Conservation (phyloP, 2,329 filamentous ascomycete genomes). For the Colletotrichum sp. region DNA sequence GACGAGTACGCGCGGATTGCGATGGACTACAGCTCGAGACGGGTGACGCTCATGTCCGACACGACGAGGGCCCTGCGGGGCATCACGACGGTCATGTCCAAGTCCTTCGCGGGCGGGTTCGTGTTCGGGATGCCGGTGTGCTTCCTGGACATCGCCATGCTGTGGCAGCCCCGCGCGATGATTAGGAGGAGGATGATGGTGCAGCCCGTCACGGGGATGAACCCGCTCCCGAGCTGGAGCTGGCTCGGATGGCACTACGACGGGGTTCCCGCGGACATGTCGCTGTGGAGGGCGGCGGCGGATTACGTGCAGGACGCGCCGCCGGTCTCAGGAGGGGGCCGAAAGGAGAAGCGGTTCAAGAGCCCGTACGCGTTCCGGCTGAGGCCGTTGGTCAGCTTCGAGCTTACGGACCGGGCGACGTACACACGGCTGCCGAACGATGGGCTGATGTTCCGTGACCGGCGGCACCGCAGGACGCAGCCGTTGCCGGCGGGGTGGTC, state of each 20-base stretch:
- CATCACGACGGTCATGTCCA: constrained; percentile 46
- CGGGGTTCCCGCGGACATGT: constrained; percentile 44
- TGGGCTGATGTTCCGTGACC: constrained; percentile 43
- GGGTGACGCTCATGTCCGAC: constrained; percentile 44
- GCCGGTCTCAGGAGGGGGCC: constrained; percentile 24
- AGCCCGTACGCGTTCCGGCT: constrained; percentile 42
- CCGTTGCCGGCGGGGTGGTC: constrained; percentile 44
- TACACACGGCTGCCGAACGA: constrained; percentile 38
- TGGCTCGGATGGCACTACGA: constrained; percentile 56
- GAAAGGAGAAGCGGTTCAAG: constrained; percentile 38
- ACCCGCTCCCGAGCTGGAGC: constrained; percentile 46
- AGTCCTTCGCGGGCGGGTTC: constrained; percentile 46
- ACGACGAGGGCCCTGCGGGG: constrained; percentile 47
- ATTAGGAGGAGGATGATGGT: constrained; percentile 42
- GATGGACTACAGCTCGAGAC: constrained; percentile 46
- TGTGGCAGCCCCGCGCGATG: constrained; percentile 49
- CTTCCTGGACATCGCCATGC: constrained; percentile 48
- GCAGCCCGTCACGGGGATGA: constrained; percentile 28
- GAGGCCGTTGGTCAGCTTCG: constrained; percentile 41
- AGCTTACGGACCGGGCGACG: constrained; percentile 41
- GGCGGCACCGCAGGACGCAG: constrained; percentile 32
- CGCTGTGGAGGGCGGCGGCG: constrained; percentile 45
- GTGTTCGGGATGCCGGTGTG: constrained; percentile 51
- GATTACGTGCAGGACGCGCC: constrained; percentile 47
- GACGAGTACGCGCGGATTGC: constrained; percentile 49